These are phyloP conservation scores for Pseudogymnoascus pannorum DNA, from an alignment of 2,329 filamentous ascomycete genomes.

Conservation along the genomic window DNA sequence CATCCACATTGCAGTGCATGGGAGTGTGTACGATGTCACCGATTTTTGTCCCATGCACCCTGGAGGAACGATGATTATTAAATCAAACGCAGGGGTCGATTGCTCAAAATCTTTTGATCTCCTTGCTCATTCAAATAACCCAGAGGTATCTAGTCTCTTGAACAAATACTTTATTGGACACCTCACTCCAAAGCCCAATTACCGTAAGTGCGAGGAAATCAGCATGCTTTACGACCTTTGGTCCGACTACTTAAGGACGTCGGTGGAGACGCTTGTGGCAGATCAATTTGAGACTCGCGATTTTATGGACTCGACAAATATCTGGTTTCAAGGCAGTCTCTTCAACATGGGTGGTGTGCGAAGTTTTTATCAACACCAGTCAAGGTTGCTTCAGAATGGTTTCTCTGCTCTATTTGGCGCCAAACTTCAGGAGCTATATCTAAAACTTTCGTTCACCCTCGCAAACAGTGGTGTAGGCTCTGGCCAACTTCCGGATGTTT, in stretches of 20 bases:
- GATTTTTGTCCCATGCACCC: slow-evolving; percentile 48
- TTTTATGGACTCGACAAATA: slow-evolving; percentile 38
- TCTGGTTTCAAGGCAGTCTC: slow-evolving; percentile 40
- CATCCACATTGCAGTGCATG: slow-evolving; percentile 47
- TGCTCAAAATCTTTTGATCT: slow-evolving; percentile 46
- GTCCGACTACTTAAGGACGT: slow-evolving; percentile 41
- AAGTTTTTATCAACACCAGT: slow-evolving; percentile 47
- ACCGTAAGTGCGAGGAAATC: slow-evolving; percentile 37
- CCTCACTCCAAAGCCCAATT: slow-evolving; percentile 43
- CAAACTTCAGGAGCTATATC: slow-evolving; percentile 45
- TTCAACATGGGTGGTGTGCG: slow-evolving; percentile 44
- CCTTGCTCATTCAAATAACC: slow-evolving; percentile 47
- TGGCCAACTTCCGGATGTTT: slow-evolving; percentile 37
- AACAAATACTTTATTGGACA: slow-evolving; percentile 49
- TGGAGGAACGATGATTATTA: slow-evolving; percentile 45
- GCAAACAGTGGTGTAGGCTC: slow-evolving; percentile 34
- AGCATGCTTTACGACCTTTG: slow-evolving; percentile 42
- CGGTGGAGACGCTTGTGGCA: slow-evolving; percentile 44
- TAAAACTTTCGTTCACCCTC: slow-evolving; percentile 44
- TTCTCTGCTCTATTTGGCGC: slow-evolving; percentile 44
- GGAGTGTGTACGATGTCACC: slow-evolving; percentile 46
- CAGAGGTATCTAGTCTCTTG: slow-evolving; percentile 44
- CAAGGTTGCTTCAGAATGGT: slow-evolving; percentile 42
- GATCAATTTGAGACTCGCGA: slow-evolving; percentile 48
- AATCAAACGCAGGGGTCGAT: slow-evolving; percentile 48